These are phyloP conservation scores for Paramecium tetraurelia DNA, from an alignment of 73 alveolate genomes.

Conservation along the genomic window DNA sequence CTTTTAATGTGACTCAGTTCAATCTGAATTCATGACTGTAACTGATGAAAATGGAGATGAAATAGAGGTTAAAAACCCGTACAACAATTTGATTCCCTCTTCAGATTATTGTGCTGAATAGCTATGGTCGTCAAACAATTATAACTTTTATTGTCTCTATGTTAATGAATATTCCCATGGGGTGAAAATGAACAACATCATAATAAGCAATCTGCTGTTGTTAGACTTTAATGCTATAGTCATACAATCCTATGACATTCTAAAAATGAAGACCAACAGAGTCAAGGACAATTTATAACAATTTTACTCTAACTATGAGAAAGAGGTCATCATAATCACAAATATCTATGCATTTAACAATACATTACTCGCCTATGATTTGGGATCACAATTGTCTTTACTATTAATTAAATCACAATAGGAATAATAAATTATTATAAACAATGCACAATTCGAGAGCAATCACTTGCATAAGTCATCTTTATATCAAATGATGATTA, in stretches of 20 bases:
- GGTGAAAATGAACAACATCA: neutral
- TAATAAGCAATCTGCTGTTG: neutral
- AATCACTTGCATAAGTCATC: neutral
- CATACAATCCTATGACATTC: neutral
- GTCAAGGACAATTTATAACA: neutral
- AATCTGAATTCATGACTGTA: neutral
- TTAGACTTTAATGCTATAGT: neutral
- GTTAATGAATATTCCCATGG: neutral
- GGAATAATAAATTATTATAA: neutral
- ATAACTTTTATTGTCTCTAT: neutral
- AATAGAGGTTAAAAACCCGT: neutral
- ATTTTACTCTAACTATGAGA: neutral
- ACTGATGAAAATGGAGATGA: neutral
- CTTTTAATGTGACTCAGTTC: neutral
- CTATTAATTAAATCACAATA: neutral
- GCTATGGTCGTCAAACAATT: neutral
- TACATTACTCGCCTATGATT: neutral
- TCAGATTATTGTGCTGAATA: neutral
- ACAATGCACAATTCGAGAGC: neutral
- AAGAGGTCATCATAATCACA: neutral
- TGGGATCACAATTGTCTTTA: constrained; percentile 20
- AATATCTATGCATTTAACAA: neutral
- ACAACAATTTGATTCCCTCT: neutral
- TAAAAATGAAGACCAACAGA: neutral
- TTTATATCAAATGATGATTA: neutral